Evolutionary conservation across 2,329 filamentous ascomycete genomes (phyloP).

Genomic region (Fusarium vanettenii): DNA sequence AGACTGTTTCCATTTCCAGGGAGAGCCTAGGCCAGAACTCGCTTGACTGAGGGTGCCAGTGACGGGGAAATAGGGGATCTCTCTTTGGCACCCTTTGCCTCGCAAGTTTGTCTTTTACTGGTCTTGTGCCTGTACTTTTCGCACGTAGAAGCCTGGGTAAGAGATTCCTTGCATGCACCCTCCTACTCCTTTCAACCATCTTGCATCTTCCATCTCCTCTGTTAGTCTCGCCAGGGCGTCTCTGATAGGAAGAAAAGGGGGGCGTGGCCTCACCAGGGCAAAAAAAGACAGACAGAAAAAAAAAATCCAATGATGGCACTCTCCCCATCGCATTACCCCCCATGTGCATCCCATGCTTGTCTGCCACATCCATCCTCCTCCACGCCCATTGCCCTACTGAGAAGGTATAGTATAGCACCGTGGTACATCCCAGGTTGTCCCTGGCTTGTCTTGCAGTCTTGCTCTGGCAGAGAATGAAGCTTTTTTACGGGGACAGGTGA

Average conservation of each 20-base stretch:
- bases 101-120: not conserved
- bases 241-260: constrained; percentile 1
- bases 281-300: not conserved
- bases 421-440: constrained; percentile 3
- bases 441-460: constrained; percentile 9
- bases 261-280: constrained; percentile 12
- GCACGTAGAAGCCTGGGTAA: not conserved
- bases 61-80: constrained; percentile 1
- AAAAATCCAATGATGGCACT: not conserved
- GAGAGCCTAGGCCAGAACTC: not conserved
- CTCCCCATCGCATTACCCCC: constrained; percentile 6
- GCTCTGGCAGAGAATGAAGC: constrained; percentile 28
- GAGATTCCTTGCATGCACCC: constrained; percentile 7
- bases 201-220: constrained; percentile 9
- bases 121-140: constrained; percentile 6
- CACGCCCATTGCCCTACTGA: constrained; percentile 17
- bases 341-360: constrained; percentile 23
- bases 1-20: constrained; percentile 7
- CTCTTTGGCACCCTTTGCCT: not conserved
- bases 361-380: constrained; percentile 7
- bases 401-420: not conserved
- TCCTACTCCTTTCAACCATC: constrained; percentile 2
- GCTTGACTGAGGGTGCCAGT: not conserved
- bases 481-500: not conserved
- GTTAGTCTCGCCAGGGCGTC: not conserved